phyloP scores from a whole-genome alignment of 139 green algal genomes.

The Micractinium sp. region DNA sequence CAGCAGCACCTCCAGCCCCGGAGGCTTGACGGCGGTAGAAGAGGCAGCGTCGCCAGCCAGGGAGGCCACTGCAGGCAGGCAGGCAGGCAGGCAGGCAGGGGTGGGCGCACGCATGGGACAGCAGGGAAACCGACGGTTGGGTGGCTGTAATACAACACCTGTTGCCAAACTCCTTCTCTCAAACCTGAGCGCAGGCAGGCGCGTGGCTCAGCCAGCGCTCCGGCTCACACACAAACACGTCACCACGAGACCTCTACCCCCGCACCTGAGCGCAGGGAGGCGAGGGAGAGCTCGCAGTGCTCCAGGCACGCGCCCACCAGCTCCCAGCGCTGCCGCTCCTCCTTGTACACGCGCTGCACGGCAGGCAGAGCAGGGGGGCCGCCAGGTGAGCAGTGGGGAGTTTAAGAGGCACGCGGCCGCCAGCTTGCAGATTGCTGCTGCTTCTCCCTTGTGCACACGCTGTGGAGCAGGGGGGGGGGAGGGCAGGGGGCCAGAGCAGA shows the following conservation, averaged over 20 bases:
- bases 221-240: background rate
- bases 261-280: background rate
- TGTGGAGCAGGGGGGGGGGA: too few species aligned
- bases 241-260: background rate
- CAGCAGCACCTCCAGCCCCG: constrained; percentile 63
- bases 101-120: too few species aligned
- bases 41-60: constrained; percentile 15
- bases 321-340: constrained; percentile 75
- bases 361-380: background rate
- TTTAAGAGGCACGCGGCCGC: background rate
- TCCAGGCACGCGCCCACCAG: constrained; percentile 64
- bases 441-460: too few species aligned
- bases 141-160: too few species aligned
- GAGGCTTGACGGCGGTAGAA: constrained; percentile 6
- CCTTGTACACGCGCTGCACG: constrained; percentile 41
- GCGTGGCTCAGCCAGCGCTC: background rate
- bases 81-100: too few species aligned
- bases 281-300: constrained; percentile 61
- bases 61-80: constrained; percentile 8
- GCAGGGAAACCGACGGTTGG: too few species aligned
- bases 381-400: background rate
- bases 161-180: background rate
- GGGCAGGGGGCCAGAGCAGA: too few species aligned
- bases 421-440: too few species aligned
- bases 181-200: background rate